Conservation (phyloP, 352 stramenopile genomes). For the Phytophthora hybrid region DNA sequence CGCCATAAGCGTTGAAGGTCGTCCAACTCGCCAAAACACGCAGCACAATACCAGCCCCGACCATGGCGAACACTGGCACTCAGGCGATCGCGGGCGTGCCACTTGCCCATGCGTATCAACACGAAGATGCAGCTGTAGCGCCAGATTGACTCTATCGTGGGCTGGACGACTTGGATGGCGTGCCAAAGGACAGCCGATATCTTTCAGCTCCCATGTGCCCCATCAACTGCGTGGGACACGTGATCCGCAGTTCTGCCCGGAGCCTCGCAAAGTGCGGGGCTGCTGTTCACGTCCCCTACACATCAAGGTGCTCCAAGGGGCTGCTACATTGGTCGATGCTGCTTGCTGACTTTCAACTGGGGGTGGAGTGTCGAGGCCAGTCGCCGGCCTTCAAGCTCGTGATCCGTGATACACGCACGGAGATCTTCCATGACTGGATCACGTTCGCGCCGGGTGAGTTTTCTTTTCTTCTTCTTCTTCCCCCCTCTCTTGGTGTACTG, state of each 20-base stretch:
- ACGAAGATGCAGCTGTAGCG: slow-evolving; percentile 85
- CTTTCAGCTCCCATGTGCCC: slow-evolving; percentile 89
- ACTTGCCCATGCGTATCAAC: slow-evolving; percentile 68
- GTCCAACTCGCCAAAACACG: too few species aligned
- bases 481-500: neutral
- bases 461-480: neutral
- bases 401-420: slow-evolving; percentile 85
- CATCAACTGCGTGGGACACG: slow-evolving; percentile 74
- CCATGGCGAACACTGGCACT: slow-evolving; percentile 11
- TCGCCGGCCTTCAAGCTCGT: slow-evolving; percentile 87
- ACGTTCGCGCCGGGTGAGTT: slow-evolving; percentile 72
- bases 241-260: slow-evolving; percentile 81
- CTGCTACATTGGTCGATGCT: slow-evolving; percentile 72
- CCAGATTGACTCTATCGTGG: slow-evolving; percentile 84
- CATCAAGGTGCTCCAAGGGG: slow-evolving; percentile 76
- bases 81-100: slow-evolving; percentile 60
- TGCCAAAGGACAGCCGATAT: slow-evolving; percentile 82
- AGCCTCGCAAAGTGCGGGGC: slow-evolving; percentile 74
- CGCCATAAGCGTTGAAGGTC: too few species aligned
- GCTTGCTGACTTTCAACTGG: slow-evolving; percentile 80
- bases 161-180: slow-evolving; percentile 79
- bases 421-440: slow-evolving; percentile 90
- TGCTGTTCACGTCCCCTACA: slow-evolving; percentile 89
- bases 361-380: slow-evolving; percentile 81
- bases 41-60: too few species aligned